Base-by-base conservation (phyloP, 495 filamentous ascomycete genomes). In the Peziza echinospora region DNA sequence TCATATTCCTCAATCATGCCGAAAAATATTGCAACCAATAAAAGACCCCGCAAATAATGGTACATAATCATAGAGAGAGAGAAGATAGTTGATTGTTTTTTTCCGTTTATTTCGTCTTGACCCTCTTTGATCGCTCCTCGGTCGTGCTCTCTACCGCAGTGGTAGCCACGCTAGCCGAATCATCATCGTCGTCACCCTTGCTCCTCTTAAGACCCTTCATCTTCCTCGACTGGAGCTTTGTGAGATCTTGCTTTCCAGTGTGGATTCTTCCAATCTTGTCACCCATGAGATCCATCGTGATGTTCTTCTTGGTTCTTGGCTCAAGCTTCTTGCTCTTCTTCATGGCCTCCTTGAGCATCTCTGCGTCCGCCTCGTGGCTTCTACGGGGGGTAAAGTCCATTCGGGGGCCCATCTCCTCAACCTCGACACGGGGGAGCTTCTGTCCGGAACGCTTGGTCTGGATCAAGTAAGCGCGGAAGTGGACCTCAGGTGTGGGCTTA, bases 151-250 rank as follows among this genome's bases (percentile, higher is more conserved):
- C n/a, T n/a, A n/a, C n/a, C n/a, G n/a, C n/a, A n/a, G n/a, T n/a
- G n/a, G n/a, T n/a, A n/a, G n/a, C n/a, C n/a, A n/a, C n/a, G n/a
- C n/a, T n/a, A n/a, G n/a, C n/a, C n/a, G n/a, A n/a, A n/a, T n/a
- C n/a, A n/a, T n/a, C n/a, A n/a, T 63, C 65, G 23, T 63, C 68
- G 21, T 64, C 68, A 2, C 67, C 75, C 17, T 77, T 64, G 22
- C 71, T 70, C 44, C 91, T 69, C 73, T 96, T 96, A 52, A 97
- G 63, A 48, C 89, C 89, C 75, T 97, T 97, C 86, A 97, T 94
- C 77, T 97, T 97, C 58, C 89, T 73, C 41, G 84, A 93, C 73
- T 96, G 89, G 63, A 97, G 61, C 49, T 77, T 71, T 49, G 67
- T 69, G 26, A 97, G 69, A 65, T 96, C 87, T 64, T 94, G 83